These are phyloP conservation scores for Chlorella vulgaris DNA, from an alignment of 139 green algal genomes.

Conservation along the genomic window DNA sequence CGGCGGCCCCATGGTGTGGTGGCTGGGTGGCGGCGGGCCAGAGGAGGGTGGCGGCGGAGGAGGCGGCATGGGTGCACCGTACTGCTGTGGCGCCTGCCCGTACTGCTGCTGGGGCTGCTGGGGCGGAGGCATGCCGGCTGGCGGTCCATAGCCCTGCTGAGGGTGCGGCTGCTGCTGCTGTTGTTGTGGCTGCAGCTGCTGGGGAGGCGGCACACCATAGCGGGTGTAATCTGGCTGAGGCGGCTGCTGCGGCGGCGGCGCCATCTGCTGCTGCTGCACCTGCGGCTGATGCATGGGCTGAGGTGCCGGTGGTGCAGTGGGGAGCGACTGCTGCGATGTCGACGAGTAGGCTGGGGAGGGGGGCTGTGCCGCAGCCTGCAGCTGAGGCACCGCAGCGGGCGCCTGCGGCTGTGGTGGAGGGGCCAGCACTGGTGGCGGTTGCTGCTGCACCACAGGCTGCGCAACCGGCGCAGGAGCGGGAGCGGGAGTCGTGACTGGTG, in stretches of 20 bases:
- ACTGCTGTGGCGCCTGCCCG: neutral
- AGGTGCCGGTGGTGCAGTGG: conserved; percentile 5
- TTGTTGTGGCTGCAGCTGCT: conserved; percentile 6
- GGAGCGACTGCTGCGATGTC: too few species aligned
- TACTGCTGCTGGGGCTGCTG: neutral
- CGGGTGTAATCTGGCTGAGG: neutral
- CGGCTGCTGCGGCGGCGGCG: too few species aligned
- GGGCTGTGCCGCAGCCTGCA: neutral
- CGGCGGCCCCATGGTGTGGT: conserved; percentile 20
- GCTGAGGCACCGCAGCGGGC: neutral
- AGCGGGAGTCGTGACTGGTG: neutral
- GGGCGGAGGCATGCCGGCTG: neutral
- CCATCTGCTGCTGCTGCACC: neutral
- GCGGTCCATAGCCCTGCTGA: neutral
- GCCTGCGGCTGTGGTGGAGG: neutral
- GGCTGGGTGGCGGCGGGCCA: conserved; percentile 13
- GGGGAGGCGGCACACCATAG: neutral
- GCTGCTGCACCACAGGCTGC: neutral
- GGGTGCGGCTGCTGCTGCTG: neutral
- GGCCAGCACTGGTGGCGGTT: neutral
- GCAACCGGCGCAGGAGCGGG: neutral
- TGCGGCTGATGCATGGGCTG: conserved; percentile 15
- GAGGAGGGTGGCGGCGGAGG: neutral
- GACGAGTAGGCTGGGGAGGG: conserved; percentile 2
- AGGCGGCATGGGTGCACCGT: conserved; percentile 10